phyloP scores from a whole-genome alignment of 2,329 filamentous ascomycete genomes.

The Metarhizium humberi region DNA sequence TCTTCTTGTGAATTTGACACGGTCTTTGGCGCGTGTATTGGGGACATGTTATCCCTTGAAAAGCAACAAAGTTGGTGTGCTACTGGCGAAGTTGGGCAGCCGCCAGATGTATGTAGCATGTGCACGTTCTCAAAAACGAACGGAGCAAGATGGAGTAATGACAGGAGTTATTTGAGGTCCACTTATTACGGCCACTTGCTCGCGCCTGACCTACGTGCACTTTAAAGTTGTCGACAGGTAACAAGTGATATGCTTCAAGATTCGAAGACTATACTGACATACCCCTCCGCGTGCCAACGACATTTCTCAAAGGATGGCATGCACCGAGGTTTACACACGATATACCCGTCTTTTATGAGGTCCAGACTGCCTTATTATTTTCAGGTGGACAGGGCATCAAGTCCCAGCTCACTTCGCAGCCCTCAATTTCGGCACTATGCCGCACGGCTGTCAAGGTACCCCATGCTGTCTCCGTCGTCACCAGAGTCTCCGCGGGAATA shows the following conservation, averaged over 20 bases:
- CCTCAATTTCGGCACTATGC: constrained; percentile 38
- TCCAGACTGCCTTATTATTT: constrained; percentile 29
- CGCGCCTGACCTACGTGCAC: not conserved
- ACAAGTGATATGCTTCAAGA: too few species aligned
- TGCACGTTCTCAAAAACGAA: not conserved
- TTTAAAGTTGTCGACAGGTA: too few species aligned
- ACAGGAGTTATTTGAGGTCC: constrained; percentile 19
- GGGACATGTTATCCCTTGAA: not conserved
- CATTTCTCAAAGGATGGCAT: too few species aligned
- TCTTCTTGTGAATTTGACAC: not conserved
- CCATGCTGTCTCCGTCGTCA: constrained; percentile 34
- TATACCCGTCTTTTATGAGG: constrained; percentile 20
- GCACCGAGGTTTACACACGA: too few species aligned
- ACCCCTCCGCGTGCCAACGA: too few species aligned
- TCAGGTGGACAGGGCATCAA: constrained; percentile 28
- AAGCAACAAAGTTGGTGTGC: not conserved
- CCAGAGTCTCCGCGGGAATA: constrained; percentile 23
- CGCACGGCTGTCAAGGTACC: constrained; percentile 36
- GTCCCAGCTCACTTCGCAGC: constrained; percentile 36
- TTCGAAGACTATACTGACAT: too few species aligned
- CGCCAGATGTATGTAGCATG: constrained; percentile 3
- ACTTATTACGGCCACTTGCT: not conserved
- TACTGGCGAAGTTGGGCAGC: not conserved
- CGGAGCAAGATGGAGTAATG: not conserved
- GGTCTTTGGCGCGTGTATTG: constrained; percentile 1